Conservation (phyloP, 148 eudicot species). For the Cornus florida region DNA sequence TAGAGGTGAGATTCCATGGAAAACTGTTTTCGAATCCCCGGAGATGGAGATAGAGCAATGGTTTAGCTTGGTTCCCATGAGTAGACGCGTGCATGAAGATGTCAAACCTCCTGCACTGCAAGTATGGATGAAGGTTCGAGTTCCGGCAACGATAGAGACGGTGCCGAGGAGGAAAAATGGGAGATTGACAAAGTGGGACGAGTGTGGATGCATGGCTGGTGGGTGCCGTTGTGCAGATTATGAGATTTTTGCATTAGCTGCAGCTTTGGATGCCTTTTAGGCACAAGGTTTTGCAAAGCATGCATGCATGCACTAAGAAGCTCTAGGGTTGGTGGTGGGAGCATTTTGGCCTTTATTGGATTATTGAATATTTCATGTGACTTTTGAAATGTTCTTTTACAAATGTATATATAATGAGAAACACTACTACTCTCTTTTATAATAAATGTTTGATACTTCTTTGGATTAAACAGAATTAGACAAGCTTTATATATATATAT, state of each 20-base stretch:
- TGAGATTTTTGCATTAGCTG: conserved; percentile 35
- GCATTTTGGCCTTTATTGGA: background rate
- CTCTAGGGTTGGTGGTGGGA: background rate
- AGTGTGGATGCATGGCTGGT: conserved; percentile 47
- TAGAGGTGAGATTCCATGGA: conserved; percentile 55
- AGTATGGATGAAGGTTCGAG: conserved; percentile 35
- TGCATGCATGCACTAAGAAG: background rate
- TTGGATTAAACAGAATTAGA: too few species aligned
- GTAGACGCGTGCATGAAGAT: conserved; percentile 7
- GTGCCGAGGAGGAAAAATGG: conserved; percentile 17
- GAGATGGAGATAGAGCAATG: conserved; percentile 46
- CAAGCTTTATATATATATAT: too few species aligned
- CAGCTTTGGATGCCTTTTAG: conserved; percentile 30
- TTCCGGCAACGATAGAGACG: background rate
- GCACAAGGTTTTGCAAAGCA: background rate
- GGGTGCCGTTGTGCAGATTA: conserved; percentile 19
- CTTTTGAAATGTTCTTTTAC: too few species aligned
- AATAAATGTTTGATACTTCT: too few species aligned
- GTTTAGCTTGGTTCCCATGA: conserved; percentile 31
- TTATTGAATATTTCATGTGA: background rate
- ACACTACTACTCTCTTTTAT: too few species aligned
- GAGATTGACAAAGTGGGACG: conserved; percentile 16
- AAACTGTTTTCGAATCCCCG: conserved; percentile 32
- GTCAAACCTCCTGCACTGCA: conserved; percentile 46
- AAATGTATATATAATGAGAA: too few species aligned